Percentiles rank a stretch among this genome's conserved stretches.
These are phyloP conservation scores for Cornus controversa DNA, from an alignment of 148 eudicot species.

Conservation along the genomic window DNA sequence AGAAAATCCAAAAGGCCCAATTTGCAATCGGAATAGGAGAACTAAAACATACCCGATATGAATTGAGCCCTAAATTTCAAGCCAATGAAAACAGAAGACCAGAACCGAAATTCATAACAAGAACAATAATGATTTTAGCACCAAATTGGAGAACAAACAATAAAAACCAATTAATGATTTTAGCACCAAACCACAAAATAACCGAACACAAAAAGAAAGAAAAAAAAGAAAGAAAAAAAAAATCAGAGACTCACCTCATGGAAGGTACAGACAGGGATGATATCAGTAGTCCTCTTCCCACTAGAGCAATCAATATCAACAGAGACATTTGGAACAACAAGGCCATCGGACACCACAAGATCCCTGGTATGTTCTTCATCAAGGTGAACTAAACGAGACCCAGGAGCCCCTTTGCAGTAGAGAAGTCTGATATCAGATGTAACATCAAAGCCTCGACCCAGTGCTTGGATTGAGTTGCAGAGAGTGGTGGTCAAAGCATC, in stretches of 20 bases:
- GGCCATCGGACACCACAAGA: slow-evolving; percentile 47
- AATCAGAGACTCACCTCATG: slow-evolving; percentile 51
- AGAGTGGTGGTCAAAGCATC: slow-evolving; percentile 69
- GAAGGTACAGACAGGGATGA: slow-evolving; percentile 64
- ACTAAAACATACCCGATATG: background rate
- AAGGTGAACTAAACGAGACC: slow-evolving; percentile 65
- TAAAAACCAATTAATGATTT: background rate
- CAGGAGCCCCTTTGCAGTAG: slow-evolving; percentile 93
- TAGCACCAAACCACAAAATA: slow-evolving; percentile 4
- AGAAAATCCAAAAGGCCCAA: background rate
- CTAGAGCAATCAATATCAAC: slow-evolving; percentile 62
- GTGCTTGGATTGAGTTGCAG: slow-evolving; percentile 72
- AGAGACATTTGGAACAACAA: slow-evolving; percentile 61
- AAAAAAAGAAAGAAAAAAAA: no score
- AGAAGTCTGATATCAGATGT: slow-evolving; percentile 90
- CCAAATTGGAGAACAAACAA: slow-evolving; percentile 7
- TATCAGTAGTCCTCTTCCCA: slow-evolving; percentile 43
- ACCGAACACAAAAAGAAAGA: no score
- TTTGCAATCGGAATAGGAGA: background rate
- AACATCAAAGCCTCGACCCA: slow-evolving; percentile 98
- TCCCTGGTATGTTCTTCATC: slow-evolving; percentile 57
- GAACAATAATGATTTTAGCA: background rate
- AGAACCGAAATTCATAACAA: background rate
- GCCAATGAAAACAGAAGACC: no score
- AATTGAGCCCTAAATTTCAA: background rate